A percentile compares a stretch with the other conserved stretches of the same genome.
Evolutionary conservation across 2,329 filamentous ascomycete species (phyloP).

Genomic region (Stromatinia cepivora): DNA sequence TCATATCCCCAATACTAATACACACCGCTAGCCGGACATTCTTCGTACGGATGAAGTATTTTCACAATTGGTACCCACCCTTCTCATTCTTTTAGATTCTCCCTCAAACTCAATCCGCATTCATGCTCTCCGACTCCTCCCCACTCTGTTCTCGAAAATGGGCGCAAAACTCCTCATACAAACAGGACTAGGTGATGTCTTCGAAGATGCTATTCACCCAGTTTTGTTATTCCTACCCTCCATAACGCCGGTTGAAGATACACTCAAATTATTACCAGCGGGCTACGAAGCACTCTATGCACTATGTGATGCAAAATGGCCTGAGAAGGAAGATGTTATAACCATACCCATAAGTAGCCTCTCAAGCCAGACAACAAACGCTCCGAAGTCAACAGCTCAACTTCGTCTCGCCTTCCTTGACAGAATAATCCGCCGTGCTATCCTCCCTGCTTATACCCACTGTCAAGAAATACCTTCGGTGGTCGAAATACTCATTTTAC

Average conservation of each 20-base stretch:
- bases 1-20: conserved; percentile 9
- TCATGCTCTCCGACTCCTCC: conserved; percentile 55
- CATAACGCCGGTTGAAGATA: conserved; percentile 73
- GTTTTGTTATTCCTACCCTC: conserved; percentile 75
- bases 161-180: conserved; percentile 54
- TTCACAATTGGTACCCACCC: conserved; percentile 67
- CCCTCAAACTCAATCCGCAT: conserved; percentile 50
- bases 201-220: conserved; percentile 68
- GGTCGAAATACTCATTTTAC: conserved; percentile 55
- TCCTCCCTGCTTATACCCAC: conserved; percentile 58
- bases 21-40: neutral
- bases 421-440: conserved; percentile 55
- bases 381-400: conserved; percentile 8
- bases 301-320: conserved; percentile 46
- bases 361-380: conserved; percentile 1
- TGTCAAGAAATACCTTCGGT: conserved; percentile 59
- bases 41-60: conserved; percentile 51
- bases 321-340: conserved; percentile 17
- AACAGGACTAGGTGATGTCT: conserved; percentile 66
- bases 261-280: conserved; percentile 59
- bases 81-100: conserved; percentile 70
- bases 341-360: neutral
- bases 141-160: conserved; percentile 55
- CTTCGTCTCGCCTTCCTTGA: conserved; percentile 49
- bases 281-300: conserved; percentile 67